Base-by-base conservation (phyloP, 1,139 yeast genomes). In the Pichia inconspicua region DNA sequence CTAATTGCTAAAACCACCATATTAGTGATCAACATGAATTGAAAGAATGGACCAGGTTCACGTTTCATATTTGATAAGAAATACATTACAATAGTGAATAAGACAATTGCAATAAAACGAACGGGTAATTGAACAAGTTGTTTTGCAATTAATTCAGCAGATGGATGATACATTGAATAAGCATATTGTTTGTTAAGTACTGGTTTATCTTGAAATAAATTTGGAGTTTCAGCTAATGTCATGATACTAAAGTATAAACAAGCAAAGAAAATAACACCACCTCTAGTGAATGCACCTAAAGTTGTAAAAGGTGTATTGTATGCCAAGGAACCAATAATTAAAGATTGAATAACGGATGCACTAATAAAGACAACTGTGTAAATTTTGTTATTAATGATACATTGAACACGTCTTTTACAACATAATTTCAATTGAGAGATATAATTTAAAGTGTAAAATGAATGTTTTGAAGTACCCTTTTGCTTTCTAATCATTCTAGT, bases 111-210 rank as follows among this genome's bases (percentile, higher is more conserved):
- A 38, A 60, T 4, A 1, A 70, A 41, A 51, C 71, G 70, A 12
- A 63, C 59, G 1, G 76, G 76, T 11, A 72, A 56, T 49, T 69
- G 72, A 25, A 71, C 61, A 9, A 71, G 51, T 47, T 72, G 68
- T 30, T 70, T 64, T 3, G 75, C 72, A 37, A 71, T 54, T 9
- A 74, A 74, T 57, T 73, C 77, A n/a, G 77, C 75, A 25, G 74
- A 66, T 36, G 76, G 76, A 48, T 70, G 67, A 53, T 72, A 72
- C 49, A 73, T 58, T 1, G 73, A 72, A 56, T 66, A 71, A 42
- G 66, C 67, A 46, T 67, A 66, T 52, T 72, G 76, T 54, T 71
- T 72, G 48, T 69, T 72, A 36, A 71, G 70, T 53, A 71, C 65
- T 35, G 74, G 70, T 55, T 74, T 66, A 27, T 73, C 66, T 55